Percentiles rank a stretch among this genome's conserved stretches.
Evolutionary conservation across 805 yeast genomes (phyloP).

Genomic region (Suhomyces pyralidae): DNA sequence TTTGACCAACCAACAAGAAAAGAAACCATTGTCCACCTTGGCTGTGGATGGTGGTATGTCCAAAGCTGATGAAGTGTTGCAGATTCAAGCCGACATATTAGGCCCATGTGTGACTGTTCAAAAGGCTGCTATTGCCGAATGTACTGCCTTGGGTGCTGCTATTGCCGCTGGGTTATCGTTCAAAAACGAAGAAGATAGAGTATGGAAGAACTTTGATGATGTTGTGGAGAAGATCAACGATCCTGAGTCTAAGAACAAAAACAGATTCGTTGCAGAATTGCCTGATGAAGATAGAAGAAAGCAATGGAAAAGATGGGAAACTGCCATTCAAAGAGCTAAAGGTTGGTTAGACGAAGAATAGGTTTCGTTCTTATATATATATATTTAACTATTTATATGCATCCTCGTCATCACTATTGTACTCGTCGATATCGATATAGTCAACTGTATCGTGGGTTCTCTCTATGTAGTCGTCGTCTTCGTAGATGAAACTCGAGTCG

Average conservation of each 20-base stretch:
- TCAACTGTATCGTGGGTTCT: slow-evolving; percentile 7
- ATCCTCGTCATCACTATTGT: slow-evolving; percentile 16
- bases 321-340: slow-evolving; percentile 74
- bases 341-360: slow-evolving; percentile 65
- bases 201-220: slow-evolving; percentile 78
- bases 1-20: slow-evolving; percentile 41
- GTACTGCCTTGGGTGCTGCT: slow-evolving; percentile 95
- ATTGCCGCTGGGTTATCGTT: slow-evolving; percentile 84
- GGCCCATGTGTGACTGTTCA: slow-evolving; percentile 83
- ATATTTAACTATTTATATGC: background rate
- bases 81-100: slow-evolving; percentile 86
- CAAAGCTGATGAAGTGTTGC: slow-evolving; percentile 85
- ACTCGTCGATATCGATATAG: slow-evolving; percentile 24
- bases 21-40: slow-evolving; percentile 47
- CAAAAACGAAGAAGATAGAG: slow-evolving; percentile 45
- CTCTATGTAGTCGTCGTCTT: background rate
- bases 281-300: slow-evolving; percentile 57
- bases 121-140: slow-evolving; percentile 80
- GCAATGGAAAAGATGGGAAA: slow-evolving; percentile 76
- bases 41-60: slow-evolving; percentile 97
- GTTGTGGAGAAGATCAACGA: slow-evolving; percentile 45
- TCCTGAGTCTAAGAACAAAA: slow-evolving; percentile 21
- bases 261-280: slow-evolving; percentile 41
- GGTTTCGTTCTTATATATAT: background rate
- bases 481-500: background rate